Conservation (phyloP, 1,139 yeast species). For the Taphrina flavorubra region DNA sequence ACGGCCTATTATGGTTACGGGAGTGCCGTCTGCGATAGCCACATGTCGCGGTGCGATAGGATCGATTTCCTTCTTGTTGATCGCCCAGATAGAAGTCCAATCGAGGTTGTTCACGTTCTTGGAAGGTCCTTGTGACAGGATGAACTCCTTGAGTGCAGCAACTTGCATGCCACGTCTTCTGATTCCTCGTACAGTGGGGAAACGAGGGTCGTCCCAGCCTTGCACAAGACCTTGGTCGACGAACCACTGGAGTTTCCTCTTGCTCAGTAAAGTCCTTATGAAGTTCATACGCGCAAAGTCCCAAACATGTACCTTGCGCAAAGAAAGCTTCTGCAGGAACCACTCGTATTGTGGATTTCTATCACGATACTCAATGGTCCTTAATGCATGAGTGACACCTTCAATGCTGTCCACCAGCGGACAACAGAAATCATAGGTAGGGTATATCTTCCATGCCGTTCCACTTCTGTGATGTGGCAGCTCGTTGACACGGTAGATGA, state of each 20-base stretch:
- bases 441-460: constrained; percentile 87
- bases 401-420: constrained; percentile 93
- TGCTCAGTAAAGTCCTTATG: constrained; percentile 88
- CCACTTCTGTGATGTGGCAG: constrained; percentile 99
- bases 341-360: constrained; percentile 97
- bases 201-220: constrained; percentile 98
- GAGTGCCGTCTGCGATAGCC: constrained; percentile 69
- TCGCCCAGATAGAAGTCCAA: constrained; percentile 97
- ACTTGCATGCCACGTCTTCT: constrained; percentile 99
- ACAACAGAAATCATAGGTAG: constrained; percentile 97
- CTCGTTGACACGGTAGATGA: constrained; percentile 91
- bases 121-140: constrained; percentile 95
- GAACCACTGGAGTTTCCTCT: constrained; percentile 98
- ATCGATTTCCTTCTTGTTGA: constrained; percentile 93
- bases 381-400: constrained; percentile 95
- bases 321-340: constrained; percentile 78
- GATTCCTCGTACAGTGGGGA: constrained; percentile 92
- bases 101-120: constrained; percentile 93
- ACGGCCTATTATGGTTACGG: constrained; percentile 54
- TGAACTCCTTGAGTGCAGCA: constrained; percentile 91
- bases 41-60: constrained; percentile 96
- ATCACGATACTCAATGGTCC: constrained; percentile 97
- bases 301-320: constrained; percentile 95
- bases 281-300: constrained; percentile 97
- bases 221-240: constrained; percentile 84